These are phyloP conservation scores for Colletotrichum lentis DNA, from an alignment of 2,329 filamentous ascomycete genomes.

Conservation along the genomic window DNA sequence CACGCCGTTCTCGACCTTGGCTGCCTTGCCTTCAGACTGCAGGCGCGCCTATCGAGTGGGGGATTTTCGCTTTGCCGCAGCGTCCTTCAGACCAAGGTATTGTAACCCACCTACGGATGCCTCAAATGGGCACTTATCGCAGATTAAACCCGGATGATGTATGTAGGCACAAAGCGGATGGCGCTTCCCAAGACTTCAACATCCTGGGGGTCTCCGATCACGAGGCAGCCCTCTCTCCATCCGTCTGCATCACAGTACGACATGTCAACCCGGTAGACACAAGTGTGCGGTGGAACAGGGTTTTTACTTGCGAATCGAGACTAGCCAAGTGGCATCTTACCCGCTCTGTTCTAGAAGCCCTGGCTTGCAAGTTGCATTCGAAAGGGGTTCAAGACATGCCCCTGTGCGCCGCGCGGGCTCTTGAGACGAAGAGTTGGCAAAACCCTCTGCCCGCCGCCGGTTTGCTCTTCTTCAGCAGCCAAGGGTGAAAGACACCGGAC, in stretches of 20 bases:
- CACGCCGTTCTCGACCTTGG: neutral
- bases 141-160: slow-evolving; percentile 18
- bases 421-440: slow-evolving; percentile 27
- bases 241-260: neutral
- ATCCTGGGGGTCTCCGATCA: neutral
- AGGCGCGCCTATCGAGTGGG: neutral
- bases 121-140: slow-evolving; percentile 21
- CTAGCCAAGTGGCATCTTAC: slow-evolving; percentile 1
- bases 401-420: slow-evolving; percentile 7
- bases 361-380: neutral
- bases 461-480: neutral
- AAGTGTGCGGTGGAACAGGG: slow-evolving; percentile 10
- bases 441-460: neutral
- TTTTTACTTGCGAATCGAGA: slow-evolving; percentile 15
- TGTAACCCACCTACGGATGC: neutral
- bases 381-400: neutral
- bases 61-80: slow-evolving; percentile 4
- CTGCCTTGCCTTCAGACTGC: neutral
- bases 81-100: too few relatives aligned
- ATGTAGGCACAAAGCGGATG: slow-evolving; percentile 7
- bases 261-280: neutral
- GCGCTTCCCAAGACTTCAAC: neutral
- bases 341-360: slow-evolving; percentile 18
- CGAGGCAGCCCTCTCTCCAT: neutral
- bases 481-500: neutral